These are phyloP conservation scores for Penicillium pancosmium DNA, from an alignment of 495 filamentous ascomycete genomes.

Conservation along the genomic window DNA sequence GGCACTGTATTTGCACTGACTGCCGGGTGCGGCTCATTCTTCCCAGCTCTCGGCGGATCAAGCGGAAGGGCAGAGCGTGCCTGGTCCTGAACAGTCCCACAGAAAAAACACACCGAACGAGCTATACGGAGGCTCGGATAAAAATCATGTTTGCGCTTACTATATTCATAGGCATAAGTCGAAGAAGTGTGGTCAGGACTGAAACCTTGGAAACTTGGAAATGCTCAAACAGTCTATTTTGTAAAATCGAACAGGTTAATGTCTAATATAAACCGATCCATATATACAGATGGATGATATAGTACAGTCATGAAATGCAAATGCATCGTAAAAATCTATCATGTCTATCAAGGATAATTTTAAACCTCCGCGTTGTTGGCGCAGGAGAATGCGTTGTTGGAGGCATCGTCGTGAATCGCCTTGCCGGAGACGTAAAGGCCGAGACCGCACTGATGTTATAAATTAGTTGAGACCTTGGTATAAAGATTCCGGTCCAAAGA, in stretches of 20 bases:
- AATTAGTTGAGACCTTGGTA: background rate
- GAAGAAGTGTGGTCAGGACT: no score
- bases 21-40: no score
- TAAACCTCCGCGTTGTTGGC: conserved; percentile 30
- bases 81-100: no score
- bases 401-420: conserved; percentile 35
- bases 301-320: conserved; percentile 5
- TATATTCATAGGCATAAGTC: no score
- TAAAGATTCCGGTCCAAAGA: background rate
- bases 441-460: conserved; percentile 30
- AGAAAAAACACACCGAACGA: no score
- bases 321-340: background rate
- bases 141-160: no score
- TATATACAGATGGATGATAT: conserved; percentile 14
- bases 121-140: no score
- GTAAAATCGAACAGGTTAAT: conserved; percentile 7
- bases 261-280: background rate
- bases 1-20: no score
- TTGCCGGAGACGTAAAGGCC: conserved; percentile 43
- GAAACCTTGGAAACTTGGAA: background rate
- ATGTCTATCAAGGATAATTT: background rate
- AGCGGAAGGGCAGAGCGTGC: no score
- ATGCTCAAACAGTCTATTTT: background rate
- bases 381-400: conserved; percentile 38
- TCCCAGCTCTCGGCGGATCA: no score